A percentile compares a stretch with the other conserved stretches of the same genome.
Conservation (phyloP, 2,329 filamentous ascomycete species). For the Verticillium nonalfalfae region DNA sequence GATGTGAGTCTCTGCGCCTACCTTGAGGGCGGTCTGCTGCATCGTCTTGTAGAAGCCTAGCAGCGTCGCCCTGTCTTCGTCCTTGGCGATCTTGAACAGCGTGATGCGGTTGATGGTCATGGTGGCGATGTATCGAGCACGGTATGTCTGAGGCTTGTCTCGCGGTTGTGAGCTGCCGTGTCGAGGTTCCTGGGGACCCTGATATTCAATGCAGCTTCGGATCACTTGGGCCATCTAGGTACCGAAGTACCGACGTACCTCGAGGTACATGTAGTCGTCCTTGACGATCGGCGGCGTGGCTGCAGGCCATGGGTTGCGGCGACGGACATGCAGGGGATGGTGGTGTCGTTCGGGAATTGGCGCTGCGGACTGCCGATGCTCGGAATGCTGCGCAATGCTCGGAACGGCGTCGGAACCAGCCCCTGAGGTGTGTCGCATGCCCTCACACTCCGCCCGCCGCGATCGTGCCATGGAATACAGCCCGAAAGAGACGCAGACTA, state of each 20-base stretch:
- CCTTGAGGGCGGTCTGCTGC: constrained; percentile 21
- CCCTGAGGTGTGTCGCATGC: too few relatives aligned
- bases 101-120: constrained; percentile 23
- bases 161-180: too few relatives aligned
- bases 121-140: not conserved
- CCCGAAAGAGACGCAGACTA: too few relatives aligned
- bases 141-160: not conserved
- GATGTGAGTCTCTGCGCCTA: constrained; percentile 9
- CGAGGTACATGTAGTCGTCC: not conserved
- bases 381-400: not conserved
- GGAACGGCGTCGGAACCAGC: not conserved
- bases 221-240: not conserved
- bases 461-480: too few relatives aligned
- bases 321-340: not conserved
- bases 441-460: too few relatives aligned
- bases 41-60: constrained; percentile 23
- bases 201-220: not conserved
- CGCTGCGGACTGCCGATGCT: not conserved
- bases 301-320: not conserved
- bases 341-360: not conserved
- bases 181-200: not conserved
- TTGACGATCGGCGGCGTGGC: not conserved
- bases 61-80: constrained; percentile 22
- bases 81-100: constrained; percentile 28
- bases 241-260: not conserved